Evolutionary conservation across 352 stramenopile genomes (phyloP), one percentile per base, ranked within the genome.

Genomic region (Aphanomyces cochlioides): DNA sequence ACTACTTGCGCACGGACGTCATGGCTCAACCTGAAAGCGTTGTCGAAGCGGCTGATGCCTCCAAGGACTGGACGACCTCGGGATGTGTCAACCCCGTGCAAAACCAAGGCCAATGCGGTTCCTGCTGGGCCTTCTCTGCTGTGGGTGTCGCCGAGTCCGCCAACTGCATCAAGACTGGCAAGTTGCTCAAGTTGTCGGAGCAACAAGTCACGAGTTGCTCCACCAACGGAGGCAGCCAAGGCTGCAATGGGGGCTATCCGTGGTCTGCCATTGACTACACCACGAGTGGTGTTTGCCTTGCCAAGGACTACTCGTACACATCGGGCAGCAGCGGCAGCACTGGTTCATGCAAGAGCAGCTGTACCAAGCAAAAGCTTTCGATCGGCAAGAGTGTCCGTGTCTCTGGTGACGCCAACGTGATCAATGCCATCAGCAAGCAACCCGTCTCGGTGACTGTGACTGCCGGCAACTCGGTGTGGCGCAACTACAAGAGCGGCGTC

Each of bases 51-150:
- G 65, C 74, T 0, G 37, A 83, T 3, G 67, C 79, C 6, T 74
- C 79, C 47, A 76, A 96, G 21, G 86, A 98, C 78, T 98, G 94
- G 94, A 71, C 77, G 39, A 57, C 39, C 15, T 79, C 90, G 67
- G 91, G 90, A 56, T 86, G 77, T 61, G 93, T 99, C 13, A 97
- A 88, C 4, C 76, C 84, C 17, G 80, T 98, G 40, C 97, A 98
- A 75, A 97, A 97, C 67, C 96, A 99, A 78, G 90, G 90, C 13
- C 86, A 89, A 68, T 99, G 96, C 73, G 96, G 96, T 28, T 98
- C 95, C 43, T 99, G 96, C 82, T 99, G 96, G 96, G 93, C 96
- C 8, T 98, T 98, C 70, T 98, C 95, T 5, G 92, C 91, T 2
- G 82, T 95, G 5, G 88, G 90, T 4, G 92, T 87, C 5, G 74